These are phyloP conservation scores for Serendipita sp. DNA, from an alignment of 768 basidiomycete species.

Conservation along the genomic window DNA sequence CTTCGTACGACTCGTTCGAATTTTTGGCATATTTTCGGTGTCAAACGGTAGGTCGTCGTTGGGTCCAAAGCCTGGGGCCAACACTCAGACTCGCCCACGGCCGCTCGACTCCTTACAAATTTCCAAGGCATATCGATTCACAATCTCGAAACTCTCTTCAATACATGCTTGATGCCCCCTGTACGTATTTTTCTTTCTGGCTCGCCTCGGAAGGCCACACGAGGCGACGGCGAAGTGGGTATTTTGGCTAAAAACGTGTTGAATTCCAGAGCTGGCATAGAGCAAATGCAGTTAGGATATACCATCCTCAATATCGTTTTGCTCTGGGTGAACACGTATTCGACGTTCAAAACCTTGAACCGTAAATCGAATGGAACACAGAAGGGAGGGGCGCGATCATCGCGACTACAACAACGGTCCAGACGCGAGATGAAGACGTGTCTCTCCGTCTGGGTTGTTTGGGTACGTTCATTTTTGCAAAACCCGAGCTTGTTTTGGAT, in stretches of 20 bases:
- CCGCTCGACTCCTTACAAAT: neutral
- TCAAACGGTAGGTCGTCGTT: neutral
- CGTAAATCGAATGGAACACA: conserved; percentile 36
- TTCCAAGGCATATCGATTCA: conserved; percentile 10
- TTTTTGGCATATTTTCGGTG: conserved; percentile 61
- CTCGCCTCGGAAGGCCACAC: neutral
- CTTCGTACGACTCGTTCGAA: conserved; percentile 83
- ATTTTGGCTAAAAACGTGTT: neutral
- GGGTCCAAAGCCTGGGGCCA: conserved; percentile 5
- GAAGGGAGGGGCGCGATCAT: conserved; percentile 43
- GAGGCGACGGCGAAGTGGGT: neutral
- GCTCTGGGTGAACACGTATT: conserved; percentile 65
- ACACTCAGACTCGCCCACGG: neutral
- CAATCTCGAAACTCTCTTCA: neutral
- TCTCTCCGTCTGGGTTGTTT: conserved; percentile 71
- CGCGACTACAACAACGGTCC: conserved; percentile 44
- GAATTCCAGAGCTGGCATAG: neutral
- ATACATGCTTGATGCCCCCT: neutral
- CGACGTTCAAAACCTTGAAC: conserved; percentile 72
- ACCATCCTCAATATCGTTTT: conserved; percentile 50
- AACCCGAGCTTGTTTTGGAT: conserved; percentile 9
- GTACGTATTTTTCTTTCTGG: neutral
- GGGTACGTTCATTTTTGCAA: conserved; percentile 29
- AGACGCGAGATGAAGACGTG: conserved; percentile 78
- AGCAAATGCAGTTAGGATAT: conserved; percentile 47